These are phyloP conservation scores for Fraxinus sp. DNA, from an alignment of 305 asterid genomes.

Conservation along the genomic window DNA sequence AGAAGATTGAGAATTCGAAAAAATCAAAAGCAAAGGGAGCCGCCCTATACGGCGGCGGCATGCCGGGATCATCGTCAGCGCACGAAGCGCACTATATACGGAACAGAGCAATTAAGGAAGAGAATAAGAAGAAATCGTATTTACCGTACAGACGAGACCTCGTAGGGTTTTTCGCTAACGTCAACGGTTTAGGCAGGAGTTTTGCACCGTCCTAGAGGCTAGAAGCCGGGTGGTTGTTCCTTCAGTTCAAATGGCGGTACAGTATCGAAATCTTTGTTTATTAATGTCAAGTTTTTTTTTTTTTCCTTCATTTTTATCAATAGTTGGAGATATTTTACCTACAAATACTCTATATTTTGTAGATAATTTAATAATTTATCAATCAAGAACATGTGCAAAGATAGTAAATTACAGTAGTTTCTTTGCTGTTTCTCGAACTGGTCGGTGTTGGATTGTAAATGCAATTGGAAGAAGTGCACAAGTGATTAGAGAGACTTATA, in stretches of 20 bases:
- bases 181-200: constrained; percentile 38
- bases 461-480: background rate
- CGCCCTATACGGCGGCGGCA: constrained; percentile 7
- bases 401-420: background rate
- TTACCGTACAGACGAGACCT: constrained; percentile 75
- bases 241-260: constrained; percentile 19
- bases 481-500: no score
- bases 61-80: constrained; percentile 40
- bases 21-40: constrained; percentile 29
- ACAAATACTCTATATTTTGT: no score
- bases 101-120: constrained; percentile 56
- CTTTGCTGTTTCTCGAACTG: background rate
- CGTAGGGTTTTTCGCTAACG: constrained; percentile 61
- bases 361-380: background rate
- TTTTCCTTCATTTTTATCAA: background rate
- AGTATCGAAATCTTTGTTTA: background rate
- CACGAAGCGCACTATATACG: constrained; percentile 65
- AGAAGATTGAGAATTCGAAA: constrained; percentile 17
- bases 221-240: constrained; percentile 28
- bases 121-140: constrained; percentile 67
- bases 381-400: background rate
- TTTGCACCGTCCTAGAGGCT: constrained; percentile 32
- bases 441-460: background rate
- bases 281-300: background rate
- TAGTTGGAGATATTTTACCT: background rate